These are phyloP conservation scores for Puccinia polysora DNA, from an alignment of 1,284 basidiomycete genomes.

Conservation along the genomic window DNA sequence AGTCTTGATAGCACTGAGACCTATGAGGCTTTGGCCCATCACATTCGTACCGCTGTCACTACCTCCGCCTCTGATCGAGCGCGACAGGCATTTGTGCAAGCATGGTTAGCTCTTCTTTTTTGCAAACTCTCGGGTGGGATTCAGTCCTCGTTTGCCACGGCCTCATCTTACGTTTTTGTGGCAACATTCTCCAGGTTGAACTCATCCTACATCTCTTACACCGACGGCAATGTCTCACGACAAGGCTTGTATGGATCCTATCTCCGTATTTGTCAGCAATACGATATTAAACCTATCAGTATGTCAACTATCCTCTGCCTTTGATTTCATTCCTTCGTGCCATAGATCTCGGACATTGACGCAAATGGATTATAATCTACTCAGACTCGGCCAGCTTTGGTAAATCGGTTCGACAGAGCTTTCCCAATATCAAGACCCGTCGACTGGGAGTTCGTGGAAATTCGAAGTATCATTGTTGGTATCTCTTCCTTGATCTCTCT, in stretches of 20 bases:
- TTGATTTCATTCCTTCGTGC: background rate
- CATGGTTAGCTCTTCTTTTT: slow-evolving; percentile 58
- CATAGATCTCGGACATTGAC: background rate
- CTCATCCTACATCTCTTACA: slow-evolving; percentile 80
- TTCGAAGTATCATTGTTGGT: slow-evolving; percentile 83
- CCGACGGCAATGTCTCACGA: slow-evolving; percentile 78
- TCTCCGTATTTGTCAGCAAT: slow-evolving; percentile 78
- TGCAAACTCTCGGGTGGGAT: too few species aligned
- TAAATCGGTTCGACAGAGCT: slow-evolving; percentile 84
- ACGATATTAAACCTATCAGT: slow-evolving; percentile 79
- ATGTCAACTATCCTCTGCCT: background rate
- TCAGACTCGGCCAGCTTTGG: slow-evolving; percentile 79
- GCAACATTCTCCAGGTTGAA: slow-evolving; percentile 64
- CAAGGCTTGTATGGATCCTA: slow-evolving; percentile 87
- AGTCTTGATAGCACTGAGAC: slow-evolving; percentile 59
- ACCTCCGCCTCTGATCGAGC: slow-evolving; percentile 79
- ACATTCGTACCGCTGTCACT: slow-evolving; percentile 76
- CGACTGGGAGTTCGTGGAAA: slow-evolving; percentile 83
- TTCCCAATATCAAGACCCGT: slow-evolving; percentile 86
- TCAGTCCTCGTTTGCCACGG: too few species aligned
- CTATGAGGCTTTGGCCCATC: slow-evolving; percentile 75
- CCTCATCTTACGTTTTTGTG: slow-evolving; percentile 47
- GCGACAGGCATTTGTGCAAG: slow-evolving; percentile 82
- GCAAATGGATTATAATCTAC: too few species aligned
- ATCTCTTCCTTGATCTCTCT: background rate